phyloP scores from a whole-genome alignment of 2,329 filamentous ascomycete genomes.

The Tothia fuscella region DNA sequence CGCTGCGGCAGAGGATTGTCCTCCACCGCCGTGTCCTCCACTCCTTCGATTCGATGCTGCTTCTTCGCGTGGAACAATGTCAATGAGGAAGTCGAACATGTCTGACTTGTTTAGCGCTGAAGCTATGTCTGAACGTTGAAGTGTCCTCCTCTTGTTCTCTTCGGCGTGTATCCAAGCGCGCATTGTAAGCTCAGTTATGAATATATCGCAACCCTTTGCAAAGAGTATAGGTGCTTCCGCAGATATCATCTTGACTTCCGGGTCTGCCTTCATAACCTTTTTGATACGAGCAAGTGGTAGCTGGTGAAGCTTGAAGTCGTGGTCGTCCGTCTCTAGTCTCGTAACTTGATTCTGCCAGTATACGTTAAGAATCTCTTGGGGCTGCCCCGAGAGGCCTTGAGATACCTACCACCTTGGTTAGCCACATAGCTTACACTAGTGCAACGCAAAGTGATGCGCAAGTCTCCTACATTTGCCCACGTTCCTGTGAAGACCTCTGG shows the following conservation, averaged over 20 bases:
- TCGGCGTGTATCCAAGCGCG: conserved; percentile 98
- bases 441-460: neutral
- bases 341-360: conserved; percentile 99
- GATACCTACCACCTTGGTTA: conserved; percentile 54
- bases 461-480: conserved; percentile 73
- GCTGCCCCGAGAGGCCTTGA: conserved; percentile 82
- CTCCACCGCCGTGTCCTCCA: conserved; percentile 20
- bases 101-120: conserved; percentile 93
- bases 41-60: conserved; percentile 64
- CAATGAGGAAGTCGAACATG: conserved; percentile 99
- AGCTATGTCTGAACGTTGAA: conserved; percentile 93
- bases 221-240: conserved; percentile 96
- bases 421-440: conserved; percentile 10
- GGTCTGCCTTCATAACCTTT: conserved; percentile 99
- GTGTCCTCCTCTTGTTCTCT: conserved; percentile 91
- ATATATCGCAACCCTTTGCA: conserved; percentile 97
- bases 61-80: conserved; percentile 95
- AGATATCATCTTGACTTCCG: conserved; percentile 99
- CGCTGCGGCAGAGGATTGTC: conserved; percentile 28
- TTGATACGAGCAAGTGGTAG: conserved; percentile 96
- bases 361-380: conserved; percentile 94
- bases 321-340: conserved; percentile 84
- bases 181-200: conserved; percentile 98
- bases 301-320: conserved; percentile 98
- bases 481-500: conserved; percentile 85